Base-by-base conservation (phyloP, 2,329 filamentous ascomycete species). In the Apiospora aurea region DNA sequence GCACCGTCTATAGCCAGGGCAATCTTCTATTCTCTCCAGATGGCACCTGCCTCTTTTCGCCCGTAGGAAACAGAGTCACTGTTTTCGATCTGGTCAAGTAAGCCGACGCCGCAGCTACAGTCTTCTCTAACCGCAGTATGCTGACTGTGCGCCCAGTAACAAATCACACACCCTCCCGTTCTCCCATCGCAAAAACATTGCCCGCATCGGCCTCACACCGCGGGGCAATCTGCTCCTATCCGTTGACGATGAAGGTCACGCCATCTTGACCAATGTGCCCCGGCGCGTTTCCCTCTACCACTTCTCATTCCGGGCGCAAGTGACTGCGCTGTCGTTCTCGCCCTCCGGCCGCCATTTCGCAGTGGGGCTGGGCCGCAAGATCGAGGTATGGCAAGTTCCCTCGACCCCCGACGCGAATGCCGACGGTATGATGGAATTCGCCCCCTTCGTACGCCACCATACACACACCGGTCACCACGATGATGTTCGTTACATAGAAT, bases 21-120 rank as follows among this genome's bases (percentile, higher is more conserved):
- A 99, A 98, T 82, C 90, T 99, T 79, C 89, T 98, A 81, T 99
- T 97, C 87, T 97, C 94, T 78, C 94, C 95, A 74, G 96, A 99
- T 89, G 97, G 97, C 81, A 96, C 94, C 78, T 96, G 94, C 84
- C 89, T 99, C 76, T 94, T 97, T 79, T 99, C 96, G 64, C 97
- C 96, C 10, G 96, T 99, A 70, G 96, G 96, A 81, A 99, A 98
- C 84, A 89, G 95, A 80, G 95, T 99, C 74, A 94, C 96, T 1
- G 93, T 98, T 70, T 99, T 99, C 83, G 96, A 99, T 81, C 88
- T 99, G 66, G 93, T 98, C 79, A 95, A 98, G 95, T 97, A 89
- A 78, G 88, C 34, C 3, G 29, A 13, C 41, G 26, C 79, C 43
- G 47, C 43, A 13, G 29, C 44, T 16, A 24, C 14, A 34, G 26